These are phyloP conservation scores for Rugosomyces carneus DNA, from an alignment of 1,284 basidiomycete species.

Conservation along the genomic window DNA sequence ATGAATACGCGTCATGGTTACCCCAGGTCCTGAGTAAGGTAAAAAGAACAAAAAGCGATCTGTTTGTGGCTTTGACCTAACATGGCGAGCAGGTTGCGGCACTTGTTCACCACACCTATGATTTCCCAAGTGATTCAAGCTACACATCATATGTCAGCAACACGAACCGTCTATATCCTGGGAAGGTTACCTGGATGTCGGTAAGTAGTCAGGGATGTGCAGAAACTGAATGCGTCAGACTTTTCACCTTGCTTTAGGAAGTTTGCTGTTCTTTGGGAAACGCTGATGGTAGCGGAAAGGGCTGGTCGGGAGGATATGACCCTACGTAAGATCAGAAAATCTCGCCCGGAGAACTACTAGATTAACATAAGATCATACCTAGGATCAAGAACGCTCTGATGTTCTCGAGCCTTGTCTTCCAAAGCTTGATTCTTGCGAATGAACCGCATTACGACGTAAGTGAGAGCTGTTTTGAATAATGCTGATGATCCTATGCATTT, in stretches of 20 bases:
- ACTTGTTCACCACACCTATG: slow-evolving; percentile 33
- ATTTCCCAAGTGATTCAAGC: slow-evolving; percentile 30
- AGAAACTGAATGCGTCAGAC: not conserved
- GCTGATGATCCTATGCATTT: not conserved
- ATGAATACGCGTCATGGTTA: slow-evolving; percentile 29
- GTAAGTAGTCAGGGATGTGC: slow-evolving; percentile 16
- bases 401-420: slow-evolving; percentile 33
- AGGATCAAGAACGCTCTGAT: slow-evolving; percentile 33
- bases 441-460: slow-evolving; percentile 34
- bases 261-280: slow-evolving; percentile 31
- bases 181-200: slow-evolving; percentile 32
- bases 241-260: slow-evolving; percentile 20
- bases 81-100: slow-evolving; percentile 23
- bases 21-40: slow-evolving; percentile 28
- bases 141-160: slow-evolving; percentile 25
- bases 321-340: slow-evolving; percentile 23
- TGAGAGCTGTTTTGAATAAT: slow-evolving; percentile 2
- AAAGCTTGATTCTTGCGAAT: slow-evolving; percentile 28
- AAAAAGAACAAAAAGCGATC: slow-evolving; percentile 1
- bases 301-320: slow-evolving; percentile 30
- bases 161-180: slow-evolving; percentile 21
- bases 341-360: too few species aligned
- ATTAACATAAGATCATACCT: too few species aligned
- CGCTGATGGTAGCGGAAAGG: slow-evolving; percentile 27
- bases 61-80: not conserved